Base-by-base conservation (phyloP, 2,329 filamentous ascomycete genomes). In the Paraphaeosphaeria sporulosa region DNA sequence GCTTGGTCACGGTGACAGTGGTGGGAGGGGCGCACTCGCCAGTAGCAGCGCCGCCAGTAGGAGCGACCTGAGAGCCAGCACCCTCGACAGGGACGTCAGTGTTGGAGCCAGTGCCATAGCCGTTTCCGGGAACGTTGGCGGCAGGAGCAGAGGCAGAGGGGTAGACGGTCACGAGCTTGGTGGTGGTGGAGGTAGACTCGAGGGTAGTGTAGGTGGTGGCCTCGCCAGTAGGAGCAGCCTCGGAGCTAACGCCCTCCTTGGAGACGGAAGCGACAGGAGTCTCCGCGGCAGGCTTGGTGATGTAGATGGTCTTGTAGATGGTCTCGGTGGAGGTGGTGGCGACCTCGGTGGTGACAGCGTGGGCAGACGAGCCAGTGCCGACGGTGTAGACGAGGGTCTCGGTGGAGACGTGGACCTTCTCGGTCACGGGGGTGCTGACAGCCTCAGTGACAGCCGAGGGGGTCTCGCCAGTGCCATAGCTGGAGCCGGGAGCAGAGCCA, bases 301-400 rank as follows among this genome's bases (percentile, higher is more conserved):
- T 38, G 59, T 74, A 60, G 55, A 76, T 61, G 50, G 75, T 76
- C 55, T 67, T 64, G 74, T 72, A 75, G 62, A 71, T 54, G 53
- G 73, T 76, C 57, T 69, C 65, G 58, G 74, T 79, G 52, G 68
- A 67, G 60, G 69, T 73, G 48, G 67, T 66, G 51, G 62, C 61
- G 57, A 76, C 64, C 67, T 75, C 66, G 36, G 75, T 78, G 60
- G 73, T 81, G 61, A 85, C 71, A 58, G 81, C 78, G 69, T 81
- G 82, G 63, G 78, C 82, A 63, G 70, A 81, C 54, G 75, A 73
- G 65, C 52, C 52, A 46, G 52, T 55, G 42, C 52, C 52, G 59
- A 80, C 65, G 64, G 80, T 80, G 70, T 81, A 79, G 61, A 79
- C 78, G 32, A 83, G 71, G 46, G 80, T 81, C 54, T 73, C 68